phyloP scores from a whole-genome alignment of 2,329 filamentous ascomycete genomes.

The Dactylellina sp. region DNA sequence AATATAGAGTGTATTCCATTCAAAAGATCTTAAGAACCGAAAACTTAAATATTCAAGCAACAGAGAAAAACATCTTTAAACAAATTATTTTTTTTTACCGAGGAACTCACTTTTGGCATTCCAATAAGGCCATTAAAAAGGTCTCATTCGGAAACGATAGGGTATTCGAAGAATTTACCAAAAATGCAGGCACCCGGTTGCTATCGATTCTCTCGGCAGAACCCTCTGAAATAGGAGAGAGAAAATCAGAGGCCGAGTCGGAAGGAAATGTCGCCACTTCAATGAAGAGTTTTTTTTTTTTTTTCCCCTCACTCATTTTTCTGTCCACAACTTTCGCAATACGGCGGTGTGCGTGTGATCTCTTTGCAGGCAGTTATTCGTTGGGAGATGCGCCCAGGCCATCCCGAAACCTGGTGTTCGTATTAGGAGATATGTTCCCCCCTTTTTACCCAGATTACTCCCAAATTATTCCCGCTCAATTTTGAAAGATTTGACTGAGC shows the following conservation, averaged over 20 bases:
- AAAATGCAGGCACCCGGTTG: conserved; percentile 17
- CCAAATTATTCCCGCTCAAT: conserved; percentile 18
- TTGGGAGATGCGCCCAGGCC: conserved; percentile 22
- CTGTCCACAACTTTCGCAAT: background rate
- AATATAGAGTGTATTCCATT: background rate
- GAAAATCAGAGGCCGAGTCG: conserved; percentile 13
- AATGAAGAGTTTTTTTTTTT: conserved; percentile 2
- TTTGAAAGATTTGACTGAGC: background rate
- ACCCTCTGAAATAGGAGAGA: conserved; percentile 19
- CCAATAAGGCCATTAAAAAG: conserved; percentile 12
- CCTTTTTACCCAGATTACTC: conserved; percentile 37
- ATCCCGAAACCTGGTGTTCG: conserved; percentile 19
- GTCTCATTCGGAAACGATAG: conserved; percentile 34
- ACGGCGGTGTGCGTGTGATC: conserved; percentile 24
- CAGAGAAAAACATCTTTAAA: too few relatives aligned
- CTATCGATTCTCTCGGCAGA: conserved; percentile 6
- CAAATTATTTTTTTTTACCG: too few relatives aligned
- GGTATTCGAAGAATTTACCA: conserved; percentile 27
- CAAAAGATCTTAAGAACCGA: too few relatives aligned
- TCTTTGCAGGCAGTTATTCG: conserved; percentile 28
- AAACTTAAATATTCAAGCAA: too few relatives aligned
- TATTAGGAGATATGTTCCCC: conserved; percentile 22
- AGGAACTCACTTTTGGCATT: conserved; percentile 30
- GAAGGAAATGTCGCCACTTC: conserved; percentile 35
- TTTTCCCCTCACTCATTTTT: conserved; percentile 12